Conservation (phyloP, 352 stramenopile genomes). For the Pythium rhizo-oryzae region DNA sequence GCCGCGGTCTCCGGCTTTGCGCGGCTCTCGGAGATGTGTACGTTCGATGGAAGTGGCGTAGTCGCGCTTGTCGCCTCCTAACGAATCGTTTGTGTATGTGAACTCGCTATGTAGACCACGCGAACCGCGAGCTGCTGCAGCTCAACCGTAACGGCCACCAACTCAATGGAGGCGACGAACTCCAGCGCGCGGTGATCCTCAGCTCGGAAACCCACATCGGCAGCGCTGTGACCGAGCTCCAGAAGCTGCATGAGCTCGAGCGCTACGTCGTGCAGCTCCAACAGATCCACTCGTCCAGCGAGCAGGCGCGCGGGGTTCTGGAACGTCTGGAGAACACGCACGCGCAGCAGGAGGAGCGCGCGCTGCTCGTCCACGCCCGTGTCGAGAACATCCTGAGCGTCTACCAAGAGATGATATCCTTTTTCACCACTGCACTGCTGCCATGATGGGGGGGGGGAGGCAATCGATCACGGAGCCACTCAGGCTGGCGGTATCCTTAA, state of each 20-base stretch:
- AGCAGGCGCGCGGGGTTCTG: slow-evolving; percentile 30
- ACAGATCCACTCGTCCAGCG: slow-evolving; percentile 35
- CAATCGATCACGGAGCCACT: too few relatives aligned
- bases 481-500: slow-evolving; percentile 19
- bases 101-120: slow-evolving; percentile 41
- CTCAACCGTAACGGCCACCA: slow-evolving; percentile 28
- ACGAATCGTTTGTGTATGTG: too few relatives aligned
- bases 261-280: slow-evolving; percentile 42
- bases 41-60: too few relatives aligned
- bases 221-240: slow-evolving; percentile 38
- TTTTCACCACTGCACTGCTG: slow-evolving; percentile 4
- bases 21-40: slow-evolving; percentile 50
- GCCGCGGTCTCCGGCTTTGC: slow-evolving; percentile 37
- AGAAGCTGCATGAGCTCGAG: slow-evolving; percentile 51
- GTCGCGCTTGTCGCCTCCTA: background rate
- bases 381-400: slow-evolving; percentile 52
- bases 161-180: slow-evolving; percentile 33
- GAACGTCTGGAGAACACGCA: slow-evolving; percentile 36
- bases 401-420: slow-evolving; percentile 71
- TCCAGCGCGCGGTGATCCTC: slow-evolving; percentile 67
- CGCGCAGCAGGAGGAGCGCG: slow-evolving; percentile 43
- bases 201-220: slow-evolving; percentile 52
- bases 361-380: slow-evolving; percentile 46
- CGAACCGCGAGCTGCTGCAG: slow-evolving; percentile 38
- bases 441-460: background rate